Evolutionary conservation across 495 filamentous ascomycete species (phyloP).

Genomic region (Neurospora sp.): DNA sequence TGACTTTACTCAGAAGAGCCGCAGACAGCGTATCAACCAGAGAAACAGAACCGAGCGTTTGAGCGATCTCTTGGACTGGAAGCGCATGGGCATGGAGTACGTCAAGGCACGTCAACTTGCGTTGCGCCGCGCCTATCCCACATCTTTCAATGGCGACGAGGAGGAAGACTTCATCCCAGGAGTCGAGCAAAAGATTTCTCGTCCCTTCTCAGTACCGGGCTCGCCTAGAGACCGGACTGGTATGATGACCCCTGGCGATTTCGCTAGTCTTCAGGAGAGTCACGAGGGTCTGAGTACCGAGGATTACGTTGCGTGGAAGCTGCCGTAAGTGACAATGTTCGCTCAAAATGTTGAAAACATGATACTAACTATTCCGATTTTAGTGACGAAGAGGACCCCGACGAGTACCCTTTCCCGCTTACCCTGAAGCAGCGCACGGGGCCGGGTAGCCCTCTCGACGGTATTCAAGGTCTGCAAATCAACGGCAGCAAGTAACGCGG

Average conservation of each 20-base stretch:
- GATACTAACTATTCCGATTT: conserved; percentile 8
- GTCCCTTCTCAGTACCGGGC: conserved; percentile 86
- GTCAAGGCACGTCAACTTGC: conserved; percentile 94
- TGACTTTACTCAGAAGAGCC: conserved; percentile 88
- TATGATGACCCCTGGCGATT: conserved; percentile 99
- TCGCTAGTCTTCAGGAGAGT: conserved; percentile 90
- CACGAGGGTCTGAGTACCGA: conserved; percentile 89
- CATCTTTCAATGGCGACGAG: conserved; percentile 64
- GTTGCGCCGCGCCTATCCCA: conserved; percentile 81
- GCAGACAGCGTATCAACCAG: conserved; percentile 95
- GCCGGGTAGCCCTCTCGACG: conserved; percentile 27
- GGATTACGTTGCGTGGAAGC: conserved; percentile 95
- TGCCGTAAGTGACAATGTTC: conserved; percentile 66
- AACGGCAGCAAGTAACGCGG: conserved; percentile 25
- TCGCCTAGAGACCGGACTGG: conserved; percentile 83
- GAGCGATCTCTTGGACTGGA: conserved; percentile 95
- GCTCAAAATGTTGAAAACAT: conserved; percentile 3
- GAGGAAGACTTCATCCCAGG: conserved; percentile 80
- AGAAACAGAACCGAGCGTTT: conserved; percentile 94
- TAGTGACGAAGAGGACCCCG: conserved; percentile 91
- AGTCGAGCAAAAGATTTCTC: conserved; percentile 83
- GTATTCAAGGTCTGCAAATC: conserved; percentile 14
- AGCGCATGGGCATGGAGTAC: conserved; percentile 98
- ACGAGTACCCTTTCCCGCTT: conserved; percentile 87
- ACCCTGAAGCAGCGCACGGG: conserved; percentile 52